Percentiles rank a stretch among this genome's conserved stretches.
These are phyloP conservation scores for Diaporthe sp. DNA, from an alignment of 2,329 filamentous ascomycete genomes.

Conservation along the genomic window DNA sequence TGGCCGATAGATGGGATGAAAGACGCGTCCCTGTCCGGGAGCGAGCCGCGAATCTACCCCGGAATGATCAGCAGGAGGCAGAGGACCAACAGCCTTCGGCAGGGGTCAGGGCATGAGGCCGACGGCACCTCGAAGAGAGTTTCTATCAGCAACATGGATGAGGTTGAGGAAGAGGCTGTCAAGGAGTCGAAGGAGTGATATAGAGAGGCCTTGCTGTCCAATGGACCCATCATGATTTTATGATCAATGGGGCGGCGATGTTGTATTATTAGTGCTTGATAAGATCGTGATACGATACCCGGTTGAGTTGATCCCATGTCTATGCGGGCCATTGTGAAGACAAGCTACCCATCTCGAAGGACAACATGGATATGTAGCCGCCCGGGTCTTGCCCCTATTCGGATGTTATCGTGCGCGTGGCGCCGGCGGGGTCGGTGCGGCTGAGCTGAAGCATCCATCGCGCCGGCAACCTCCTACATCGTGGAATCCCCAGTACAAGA, in stretches of 20 bases:
- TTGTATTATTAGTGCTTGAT: slow-evolving; percentile 11
- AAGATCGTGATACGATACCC: slow-evolving; percentile 20
- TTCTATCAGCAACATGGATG: slow-evolving; percentile 8
- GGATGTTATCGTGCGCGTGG: slow-evolving; percentile 8
- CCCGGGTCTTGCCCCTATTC: slow-evolving; percentile 14
- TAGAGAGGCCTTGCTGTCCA: background rate
- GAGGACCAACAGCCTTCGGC: slow-evolving; percentile 59
- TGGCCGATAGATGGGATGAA: slow-evolving; percentile 52
- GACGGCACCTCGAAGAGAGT: slow-evolving; percentile 46
- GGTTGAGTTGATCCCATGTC: slow-evolving; percentile 4
- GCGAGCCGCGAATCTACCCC: slow-evolving; percentile 79
- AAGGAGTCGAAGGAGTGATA: slow-evolving; percentile 16
- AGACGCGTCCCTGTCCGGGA: slow-evolving; percentile 66
- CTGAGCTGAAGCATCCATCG: slow-evolving; percentile 24
- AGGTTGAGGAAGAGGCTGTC: slow-evolving; percentile 18
- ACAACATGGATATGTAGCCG: background rate
- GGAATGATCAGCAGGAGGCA: slow-evolving; percentile 71
- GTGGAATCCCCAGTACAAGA: background rate
- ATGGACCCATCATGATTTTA: background rate
- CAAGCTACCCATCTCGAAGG: background rate
- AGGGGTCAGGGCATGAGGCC: slow-evolving; percentile 56
- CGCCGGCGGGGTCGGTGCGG: slow-evolving; percentile 11
- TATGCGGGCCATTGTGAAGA: background rate
- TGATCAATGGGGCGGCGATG: background rate
- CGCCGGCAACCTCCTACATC: background rate